phyloP scores from a whole-genome alignment of 2,329 filamentous ascomycete species.

The Falciphora oryzae region DNA sequence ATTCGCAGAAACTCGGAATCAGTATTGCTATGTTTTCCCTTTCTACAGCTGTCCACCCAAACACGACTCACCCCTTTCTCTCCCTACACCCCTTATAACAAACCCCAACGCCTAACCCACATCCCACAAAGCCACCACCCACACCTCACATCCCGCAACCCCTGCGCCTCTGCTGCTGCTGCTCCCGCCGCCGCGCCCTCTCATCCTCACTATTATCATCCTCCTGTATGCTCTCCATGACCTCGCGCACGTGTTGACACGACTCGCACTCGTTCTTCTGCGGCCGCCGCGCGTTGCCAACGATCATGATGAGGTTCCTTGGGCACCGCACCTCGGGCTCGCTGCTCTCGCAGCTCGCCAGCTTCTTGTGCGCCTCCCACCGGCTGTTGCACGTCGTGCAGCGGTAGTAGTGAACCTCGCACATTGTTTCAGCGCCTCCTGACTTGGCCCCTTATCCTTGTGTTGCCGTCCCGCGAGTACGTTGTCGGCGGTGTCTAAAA shows the following conservation, averaged over 20 bases:
- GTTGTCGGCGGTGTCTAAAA: too few relatives aligned
- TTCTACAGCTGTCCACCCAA: not conserved
- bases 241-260: constrained; percentile 25
- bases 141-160: not conserved
- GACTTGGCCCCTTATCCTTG: too few relatives aligned
- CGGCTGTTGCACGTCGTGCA: constrained; percentile 26
- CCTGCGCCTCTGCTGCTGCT: not conserved
- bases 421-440: constrained; percentile 21
- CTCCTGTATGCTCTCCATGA: constrained; percentile 23
- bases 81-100: too few relatives aligned
- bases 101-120: too few relatives aligned
- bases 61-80: not conserved
- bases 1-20: not conserved
- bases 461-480: too few relatives aligned
- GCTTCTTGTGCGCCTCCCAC: constrained; percentile 29
- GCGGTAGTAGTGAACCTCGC: constrained; percentile 29
- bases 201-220: constrained; percentile 17
- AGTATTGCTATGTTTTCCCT: not conserved
- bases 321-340: constrained; percentile 25
- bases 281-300: constrained; percentile 26
- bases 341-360: constrained; percentile 30
- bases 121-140: not conserved
- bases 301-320: constrained; percentile 31
- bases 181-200: constrained; percentile 10
- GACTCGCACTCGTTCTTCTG: constrained; percentile 26